phyloP scores from a whole-genome alignment of 2,329 filamentous ascomycete genomes.

The Neoascochyta sp. region DNA sequence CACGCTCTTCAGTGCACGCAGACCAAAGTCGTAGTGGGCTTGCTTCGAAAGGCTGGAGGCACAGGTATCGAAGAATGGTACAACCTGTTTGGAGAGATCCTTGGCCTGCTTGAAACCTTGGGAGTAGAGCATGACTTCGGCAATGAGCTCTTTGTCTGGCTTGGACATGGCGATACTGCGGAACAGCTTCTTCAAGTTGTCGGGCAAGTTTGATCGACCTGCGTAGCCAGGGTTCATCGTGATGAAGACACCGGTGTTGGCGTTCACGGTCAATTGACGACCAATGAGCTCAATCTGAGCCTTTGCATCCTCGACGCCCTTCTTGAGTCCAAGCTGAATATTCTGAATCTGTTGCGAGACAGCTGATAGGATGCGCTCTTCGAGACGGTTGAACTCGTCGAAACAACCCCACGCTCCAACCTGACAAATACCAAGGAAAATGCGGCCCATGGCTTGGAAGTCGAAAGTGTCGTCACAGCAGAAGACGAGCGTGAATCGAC shows the following conservation, averaged over 20 bases:
- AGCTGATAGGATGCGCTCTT: conserved; percentile 94
- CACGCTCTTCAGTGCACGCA: conserved; percentile 97
- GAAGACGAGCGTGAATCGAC: conserved; percentile 96
- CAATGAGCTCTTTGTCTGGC: conserved; percentile 98
- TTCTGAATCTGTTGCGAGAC: conserved; percentile 99
- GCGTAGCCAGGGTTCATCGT: conserved; percentile 99
- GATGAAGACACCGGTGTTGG: conserved; percentile 97
- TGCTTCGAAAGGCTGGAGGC: conserved; percentile 81
- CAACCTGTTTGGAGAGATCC: conserved; percentile 85
- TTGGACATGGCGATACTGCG: conserved; percentile 99
- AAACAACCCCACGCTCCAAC: conserved; percentile 99
- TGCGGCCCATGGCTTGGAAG: conserved; percentile 99
- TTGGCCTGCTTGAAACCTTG: conserved; percentile 98
- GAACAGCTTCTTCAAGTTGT: conserved; percentile 99
- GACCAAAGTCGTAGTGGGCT: conserved; percentile 97
- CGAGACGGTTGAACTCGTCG: conserved; percentile 98
- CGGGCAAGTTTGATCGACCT: conserved; percentile 92
- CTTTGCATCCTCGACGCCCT: conserved; percentile 74
- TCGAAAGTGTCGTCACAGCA: conserved; percentile 99
- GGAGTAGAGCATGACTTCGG: conserved; percentile 99
- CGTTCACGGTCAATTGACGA: conserved; percentile 82
- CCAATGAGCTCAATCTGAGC: conserved; percentile 92
- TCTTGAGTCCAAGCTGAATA: conserved; percentile 92
- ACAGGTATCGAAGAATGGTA: conserved; percentile 97
- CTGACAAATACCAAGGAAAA: conserved; percentile 98